These are phyloP conservation scores for Rubia balearica DNA, from an alignment of 305 asterid species.

Conservation along the genomic window DNA sequence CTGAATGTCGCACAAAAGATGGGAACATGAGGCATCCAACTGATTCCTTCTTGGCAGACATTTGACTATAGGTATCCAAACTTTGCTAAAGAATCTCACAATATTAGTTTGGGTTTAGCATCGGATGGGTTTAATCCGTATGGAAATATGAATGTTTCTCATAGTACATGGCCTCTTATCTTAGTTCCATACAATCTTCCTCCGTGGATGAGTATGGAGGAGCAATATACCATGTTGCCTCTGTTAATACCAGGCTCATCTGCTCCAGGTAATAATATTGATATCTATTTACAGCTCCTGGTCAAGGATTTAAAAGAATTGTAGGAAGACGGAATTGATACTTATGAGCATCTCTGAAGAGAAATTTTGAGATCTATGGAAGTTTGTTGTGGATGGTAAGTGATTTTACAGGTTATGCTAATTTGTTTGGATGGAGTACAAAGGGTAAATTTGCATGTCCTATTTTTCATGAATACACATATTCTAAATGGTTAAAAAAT, in stretches of 20 bases:
- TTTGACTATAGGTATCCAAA: background rate
- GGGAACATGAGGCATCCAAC: background rate
- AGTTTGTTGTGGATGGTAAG: slow-evolving; percentile 6
- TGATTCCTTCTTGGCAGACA: slow-evolving; percentile 11
- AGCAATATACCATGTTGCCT: slow-evolving; percentile 2
- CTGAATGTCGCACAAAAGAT: background rate
- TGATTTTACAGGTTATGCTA: slow-evolving; percentile 15
- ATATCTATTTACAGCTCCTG: slow-evolving; percentile 14
- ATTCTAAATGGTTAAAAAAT: background rate
- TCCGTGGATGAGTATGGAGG: slow-evolving; percentile 13
- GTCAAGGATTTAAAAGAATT: slow-evolving; percentile 12
- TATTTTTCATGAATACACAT: background rate
- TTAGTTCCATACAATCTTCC: slow-evolving; percentile 15
- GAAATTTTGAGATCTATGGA: background rate
- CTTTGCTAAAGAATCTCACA: slow-evolving; percentile 1
- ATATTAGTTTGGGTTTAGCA: slow-evolving; percentile 18
- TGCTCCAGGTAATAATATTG: slow-evolving; percentile 16
- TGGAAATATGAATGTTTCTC: slow-evolving; percentile 3
- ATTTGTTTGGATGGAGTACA: slow-evolving; percentile 7
- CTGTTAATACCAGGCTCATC: slow-evolving; percentile 7
- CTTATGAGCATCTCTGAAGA: slow-evolving; percentile 6
- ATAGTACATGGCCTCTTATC: slow-evolving; percentile 20
- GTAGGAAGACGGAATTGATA: slow-evolving; percentile 8
- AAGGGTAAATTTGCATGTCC: slow-evolving; percentile 6
- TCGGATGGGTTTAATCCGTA: slow-evolving; percentile 21